Base-by-base conservation (phyloP, 1,284 basidiomycete genomes). In the Pseudozyma thailandica region DNA sequence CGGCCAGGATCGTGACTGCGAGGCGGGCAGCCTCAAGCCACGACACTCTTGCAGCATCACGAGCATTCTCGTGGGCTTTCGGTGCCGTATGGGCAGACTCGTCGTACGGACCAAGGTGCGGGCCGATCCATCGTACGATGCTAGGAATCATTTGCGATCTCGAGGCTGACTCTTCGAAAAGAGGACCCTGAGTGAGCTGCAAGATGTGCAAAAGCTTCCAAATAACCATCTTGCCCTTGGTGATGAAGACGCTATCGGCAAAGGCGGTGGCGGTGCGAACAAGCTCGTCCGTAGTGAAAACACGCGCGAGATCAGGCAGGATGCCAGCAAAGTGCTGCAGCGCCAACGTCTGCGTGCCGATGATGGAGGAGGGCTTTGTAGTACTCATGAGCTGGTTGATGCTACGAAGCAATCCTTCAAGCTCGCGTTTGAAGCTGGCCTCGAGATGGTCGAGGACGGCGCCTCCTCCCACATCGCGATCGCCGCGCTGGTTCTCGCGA, bases 181-280 rank as follows among this genome's bases (percentile, higher is more conserved):
- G 84, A 82, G 91, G 90, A 13, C 91, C 90, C 78, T 91, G 92
- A 35, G 93, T 91, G 54, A 98, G 88, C 79, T 96, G 93, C 39
- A 94, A 86, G 78, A 95, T 92, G 87, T 96, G 90, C 65, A 96
- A 89, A 48, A 98, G 87, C 84, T 94, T 95, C 90, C 93, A 94
- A 48, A 94, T 89, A 38, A 91, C 88, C 60, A 94, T 85, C 82
- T 92, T 93, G 35, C 94, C 93, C 82, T 91, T 93, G 31, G 87
- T 88, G 9, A 88, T 87, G 13, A 88, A 88, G 54, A 94, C 88
- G 9, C 92, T 89, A 72, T 94, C 93, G 7, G 92, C 91, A 83
- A 98, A 98, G 1, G 82, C 80, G 41, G 92, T 93, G 16, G 90
- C 90, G 65, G 93, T 70, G 33, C 65, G 55, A 4, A 77, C 77